phyloP scores from a whole-genome alignment of 1,284 basidiomycete genomes.

The Moniliophthora roreri region DNA sequence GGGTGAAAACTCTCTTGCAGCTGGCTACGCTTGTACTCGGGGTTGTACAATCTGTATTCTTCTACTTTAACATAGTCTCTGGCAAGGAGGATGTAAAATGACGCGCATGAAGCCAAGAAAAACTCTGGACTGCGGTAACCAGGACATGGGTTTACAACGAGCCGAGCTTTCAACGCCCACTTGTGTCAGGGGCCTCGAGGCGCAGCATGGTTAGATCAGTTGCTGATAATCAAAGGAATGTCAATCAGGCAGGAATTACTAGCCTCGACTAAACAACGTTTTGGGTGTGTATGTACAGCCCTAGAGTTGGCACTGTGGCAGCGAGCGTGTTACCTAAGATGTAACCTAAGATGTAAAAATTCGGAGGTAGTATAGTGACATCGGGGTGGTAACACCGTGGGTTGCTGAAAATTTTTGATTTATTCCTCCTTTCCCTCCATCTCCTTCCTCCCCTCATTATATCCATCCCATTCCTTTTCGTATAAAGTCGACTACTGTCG shows the following conservation, averaged over 20 bases:
- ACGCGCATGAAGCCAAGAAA: no score
- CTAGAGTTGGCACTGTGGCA: not conserved
- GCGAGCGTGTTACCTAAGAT: not conserved
- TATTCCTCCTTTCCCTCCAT: constrained; percentile 5
- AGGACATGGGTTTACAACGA: no score
- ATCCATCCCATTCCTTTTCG: not conserved
- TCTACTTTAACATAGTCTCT: no score
- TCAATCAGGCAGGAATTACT: not conserved
- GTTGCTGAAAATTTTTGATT: constrained; percentile 5
- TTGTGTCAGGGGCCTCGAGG: no score
- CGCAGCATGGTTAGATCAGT: not conserved
- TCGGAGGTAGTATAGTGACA: not conserved
- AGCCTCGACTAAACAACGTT: no score
- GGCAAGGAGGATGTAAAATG: no score
- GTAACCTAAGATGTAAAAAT: constrained; percentile 1
- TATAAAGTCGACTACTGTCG: constrained; percentile 9
- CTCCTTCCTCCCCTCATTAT: constrained; percentile 4
- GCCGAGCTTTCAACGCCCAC: no score
- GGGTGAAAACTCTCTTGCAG: no score
- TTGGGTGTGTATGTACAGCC: no score
- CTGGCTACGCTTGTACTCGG: no score
- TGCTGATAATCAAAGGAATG: not conserved
- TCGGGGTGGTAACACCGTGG: not conserved
- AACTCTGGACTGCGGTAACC: no score
- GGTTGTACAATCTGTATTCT: not conserved